Conservation (phyloP, 768 basidiomycete genomes). For the Floccularia luteovirens region DNA sequence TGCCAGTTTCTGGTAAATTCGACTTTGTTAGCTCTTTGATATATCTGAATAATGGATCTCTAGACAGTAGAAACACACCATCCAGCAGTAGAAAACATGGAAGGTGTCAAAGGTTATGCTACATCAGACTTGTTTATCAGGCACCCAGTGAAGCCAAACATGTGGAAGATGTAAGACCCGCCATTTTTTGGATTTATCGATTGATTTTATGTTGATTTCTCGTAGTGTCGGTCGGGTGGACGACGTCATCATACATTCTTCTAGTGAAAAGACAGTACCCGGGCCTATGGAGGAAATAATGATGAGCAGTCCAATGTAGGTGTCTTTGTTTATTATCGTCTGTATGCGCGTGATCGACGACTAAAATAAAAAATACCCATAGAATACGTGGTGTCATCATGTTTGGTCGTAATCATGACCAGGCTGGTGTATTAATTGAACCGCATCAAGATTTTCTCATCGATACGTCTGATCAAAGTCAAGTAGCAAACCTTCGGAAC, state of each 20-base stretch:
- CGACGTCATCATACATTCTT: constrained; percentile 29
- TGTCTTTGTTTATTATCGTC: not conserved
- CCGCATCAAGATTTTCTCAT: constrained; percentile 14
- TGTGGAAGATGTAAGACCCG: constrained; percentile 24
- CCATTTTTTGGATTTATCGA: not conserved
- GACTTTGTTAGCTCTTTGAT: not conserved
- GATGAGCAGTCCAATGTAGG: constrained; percentile 14
- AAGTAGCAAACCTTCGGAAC: constrained; percentile 21
- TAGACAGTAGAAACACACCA: constrained; percentile 19
- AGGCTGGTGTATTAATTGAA: constrained; percentile 23
- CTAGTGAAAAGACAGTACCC: constrained; percentile 28
- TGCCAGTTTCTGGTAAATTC: constrained; percentile 25
- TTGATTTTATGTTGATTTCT: not conserved
- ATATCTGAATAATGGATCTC: not conserved
- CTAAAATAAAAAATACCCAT: not conserved
- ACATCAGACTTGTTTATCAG: constrained; percentile 27
- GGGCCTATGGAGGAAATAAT: constrained; percentile 24
- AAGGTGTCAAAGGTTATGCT: constrained; percentile 25
- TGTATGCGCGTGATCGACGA: too few relatives aligned
- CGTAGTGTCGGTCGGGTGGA: constrained; percentile 31
- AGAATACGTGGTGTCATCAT: constrained; percentile 26
- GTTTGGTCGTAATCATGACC: constrained; percentile 28
- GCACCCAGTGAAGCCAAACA: constrained; percentile 27
- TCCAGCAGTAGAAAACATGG: constrained; percentile 22
- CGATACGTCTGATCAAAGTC: constrained; percentile 17